A percentile compares a stretch with the other conserved stretches of the same genome.
These are phyloP conservation scores for Arthrobotrys sphaeroides DNA, from an alignment of 2,329 filamentous ascomycete species.

Conservation along the genomic window DNA sequence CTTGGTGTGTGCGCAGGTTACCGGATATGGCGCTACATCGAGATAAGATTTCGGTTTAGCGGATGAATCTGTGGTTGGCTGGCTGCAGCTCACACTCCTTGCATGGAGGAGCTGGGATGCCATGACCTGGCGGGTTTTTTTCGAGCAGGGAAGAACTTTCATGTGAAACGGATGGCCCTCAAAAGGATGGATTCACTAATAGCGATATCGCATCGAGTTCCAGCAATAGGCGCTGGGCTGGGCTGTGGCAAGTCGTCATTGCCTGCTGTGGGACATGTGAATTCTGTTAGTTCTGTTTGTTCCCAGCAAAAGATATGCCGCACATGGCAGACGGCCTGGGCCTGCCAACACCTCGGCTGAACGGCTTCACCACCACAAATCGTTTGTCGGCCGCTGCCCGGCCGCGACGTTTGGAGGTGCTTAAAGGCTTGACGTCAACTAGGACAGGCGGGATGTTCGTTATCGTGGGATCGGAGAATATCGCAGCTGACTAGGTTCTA, in stretches of 20 bases:
- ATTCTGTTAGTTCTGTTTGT: neutral
- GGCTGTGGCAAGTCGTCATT: constrained; percentile 13
- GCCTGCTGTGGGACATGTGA: constrained; percentile 13
- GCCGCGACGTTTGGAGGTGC: neutral
- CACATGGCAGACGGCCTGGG: constrained; percentile 9
- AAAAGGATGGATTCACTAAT: neutral
- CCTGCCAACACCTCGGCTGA: constrained; percentile 47
- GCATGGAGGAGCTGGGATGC: neutral
- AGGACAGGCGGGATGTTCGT: constrained; percentile 25
- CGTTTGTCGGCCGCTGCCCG: constrained; percentile 46
- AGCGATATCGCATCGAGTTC: constrained; percentile 13
- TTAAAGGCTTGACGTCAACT: constrained; percentile 30
- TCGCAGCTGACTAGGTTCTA: constrained; percentile 18
- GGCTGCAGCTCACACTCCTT: constrained; percentile 15
- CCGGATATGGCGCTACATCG: constrained; percentile 34
- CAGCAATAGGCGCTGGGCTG: constrained; percentile 9
- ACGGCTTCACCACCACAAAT: constrained; percentile 35
- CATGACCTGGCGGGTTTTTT: no score
- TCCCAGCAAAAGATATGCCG: constrained; percentile 7
- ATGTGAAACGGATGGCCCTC: constrained; percentile 26
- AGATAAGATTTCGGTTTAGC: constrained; percentile 54
- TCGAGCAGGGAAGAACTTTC: constrained; percentile 24
- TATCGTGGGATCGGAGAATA: constrained; percentile 50
- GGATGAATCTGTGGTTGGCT: constrained; percentile 39
- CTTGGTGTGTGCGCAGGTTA: constrained; percentile 39